A percentile compares a stretch with the other conserved stretches of the same genome.
Conservation (phyloP, 768 basidiomycete genomes). For the Leucocoprinus birnbaumii region DNA sequence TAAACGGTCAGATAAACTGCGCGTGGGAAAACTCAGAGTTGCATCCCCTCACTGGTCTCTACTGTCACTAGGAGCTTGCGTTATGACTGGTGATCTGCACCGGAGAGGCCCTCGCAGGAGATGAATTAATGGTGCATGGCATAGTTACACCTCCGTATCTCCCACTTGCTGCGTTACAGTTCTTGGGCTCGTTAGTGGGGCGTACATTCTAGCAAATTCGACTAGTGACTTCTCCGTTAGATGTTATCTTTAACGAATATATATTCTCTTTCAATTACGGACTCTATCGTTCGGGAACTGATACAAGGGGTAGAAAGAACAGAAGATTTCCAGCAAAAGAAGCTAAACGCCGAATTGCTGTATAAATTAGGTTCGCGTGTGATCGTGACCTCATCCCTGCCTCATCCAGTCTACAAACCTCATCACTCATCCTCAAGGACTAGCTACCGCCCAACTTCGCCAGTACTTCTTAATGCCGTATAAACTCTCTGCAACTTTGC, state of each 20-base stretch:
- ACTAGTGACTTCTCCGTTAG: not conserved
- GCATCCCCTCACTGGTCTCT: conserved; percentile 44
- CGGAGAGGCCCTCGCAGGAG: conserved; percentile 79
- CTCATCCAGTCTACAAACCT: too few species aligned
- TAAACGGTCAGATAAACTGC: conserved; percentile 1
- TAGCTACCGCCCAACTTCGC: not conserved
- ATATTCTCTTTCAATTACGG: conserved; percentile 4
- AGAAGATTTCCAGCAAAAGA: too few species aligned
- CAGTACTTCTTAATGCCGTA: conserved; percentile 26
- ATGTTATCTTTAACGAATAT: not conserved
- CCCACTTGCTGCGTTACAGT: conserved; percentile 56
- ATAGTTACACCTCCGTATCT: conserved; percentile 91
- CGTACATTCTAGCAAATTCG: conserved; percentile 53
- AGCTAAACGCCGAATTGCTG: too few species aligned
- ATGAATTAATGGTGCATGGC: conserved; percentile 87
- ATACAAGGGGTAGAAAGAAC: too few species aligned
- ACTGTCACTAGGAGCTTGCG: conserved; percentile 30
- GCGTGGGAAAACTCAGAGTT: not conserved
- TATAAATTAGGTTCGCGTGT: not conserved
- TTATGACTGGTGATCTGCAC: conserved; percentile 37
- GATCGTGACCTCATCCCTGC: not conserved
- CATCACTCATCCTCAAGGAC: too few species aligned
- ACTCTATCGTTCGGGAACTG: too few species aligned
- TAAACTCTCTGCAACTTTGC: conserved; percentile 29
- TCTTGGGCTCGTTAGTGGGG: conserved; percentile 82